Evolutionary conservation across 2,329 filamentous ascomycete genomes (phyloP), one percentile per base, ranked within the genome.

Genomic region (Fusarium torulosum): DNA sequence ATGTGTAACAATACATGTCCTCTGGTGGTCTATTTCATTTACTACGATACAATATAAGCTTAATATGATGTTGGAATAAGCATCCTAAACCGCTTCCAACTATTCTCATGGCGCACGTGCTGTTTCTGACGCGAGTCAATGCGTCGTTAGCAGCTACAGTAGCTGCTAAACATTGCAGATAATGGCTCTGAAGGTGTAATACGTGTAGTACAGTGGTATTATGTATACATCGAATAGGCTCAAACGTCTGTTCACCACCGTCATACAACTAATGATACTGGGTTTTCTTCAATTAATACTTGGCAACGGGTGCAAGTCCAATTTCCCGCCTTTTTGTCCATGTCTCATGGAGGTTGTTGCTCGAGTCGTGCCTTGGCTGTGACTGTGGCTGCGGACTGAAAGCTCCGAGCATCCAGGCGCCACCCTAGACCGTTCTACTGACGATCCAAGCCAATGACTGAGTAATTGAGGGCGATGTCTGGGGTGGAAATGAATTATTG

Each of bases 231-330:
- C 31, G 31, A 42, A 27, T 25, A 50, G 17, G n/a, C 44, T 43
- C 19, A 23, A 17, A 15, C 29, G 44, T 27, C 20, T 17, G 29
- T 44, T 45, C 19, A 25, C 19, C 23, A 41, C 37, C 44, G 44
- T 42, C 59, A 63, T 58, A 33, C 46, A n/a, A 43, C 37, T 53
- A 43, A 33, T 33, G 29, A 7, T 29, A 6, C 10, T 29, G 27
- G 10, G 4, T 29, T 29, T 29, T 29, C 9, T 29, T 13, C 27
- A 11, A 11, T 29, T 33, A 15, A n/a, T 20, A 17, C 33, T 43
- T 33, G 29, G 20, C 37, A 19, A 41, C 10, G n/a, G 25, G 40
- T 42, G n/a, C 55, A 47, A 47, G 20, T n/a, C 35, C 23, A 40
- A 46, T 46, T 25, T 44, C 33, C n/a, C 15, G 11, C 11, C 17